Evolutionary conservation across 2,329 filamentous ascomycete species (phyloP), one percentile per base, ranked within the genome.

Genomic region (Cyanodermella asteris): DNA sequence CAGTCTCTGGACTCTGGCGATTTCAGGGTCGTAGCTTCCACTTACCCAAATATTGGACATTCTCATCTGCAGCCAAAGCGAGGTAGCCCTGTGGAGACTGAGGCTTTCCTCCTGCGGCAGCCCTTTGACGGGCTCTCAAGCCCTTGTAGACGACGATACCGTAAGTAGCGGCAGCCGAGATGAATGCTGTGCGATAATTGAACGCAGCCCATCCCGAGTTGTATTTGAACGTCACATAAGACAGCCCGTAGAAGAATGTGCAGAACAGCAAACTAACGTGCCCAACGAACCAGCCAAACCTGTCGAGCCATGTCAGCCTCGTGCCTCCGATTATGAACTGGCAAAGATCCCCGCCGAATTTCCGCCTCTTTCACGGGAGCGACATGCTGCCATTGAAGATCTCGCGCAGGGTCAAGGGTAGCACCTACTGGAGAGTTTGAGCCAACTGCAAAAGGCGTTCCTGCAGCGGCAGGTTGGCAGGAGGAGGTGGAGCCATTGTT

Each of bases 71-170:
- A 28, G 73, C 58, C 36, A 91, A 56, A 32, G 70, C 64, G 30
- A 84, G 27, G 24, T 62, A 49, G 30, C 74, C 66, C 25, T 47
- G 45, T n/a, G n/a, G n/a, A 51, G 54, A 46, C 45, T 61, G 66
- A 40, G 69, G 50, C 46, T 57, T 69, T 32, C 59, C 68, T 35
- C 73, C 72, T n/a, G n/a, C n/a, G n/a, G n/a, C n/a, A 24, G 70
- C 61, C 62, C 78, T 75, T 39, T 75, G 64, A 37, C 80, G 74
- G 39, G 82, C 78, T 37, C 82, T 72, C 59, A 82, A 78, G 30
- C 80, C 82, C 67, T 97, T 97, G 64, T 91, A 94, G 33, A 97
- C 84, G 24, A 97, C 87, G 37, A 97, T 94, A 36, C 87, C 84
- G 51, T 97, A 97, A 7, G 87, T 94, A 24, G 70, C 67, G 23